Evolutionary conservation across 2,329 filamentous ascomycete species (phyloP).

Genomic region (Arthrinium phaeospermum): DNA sequence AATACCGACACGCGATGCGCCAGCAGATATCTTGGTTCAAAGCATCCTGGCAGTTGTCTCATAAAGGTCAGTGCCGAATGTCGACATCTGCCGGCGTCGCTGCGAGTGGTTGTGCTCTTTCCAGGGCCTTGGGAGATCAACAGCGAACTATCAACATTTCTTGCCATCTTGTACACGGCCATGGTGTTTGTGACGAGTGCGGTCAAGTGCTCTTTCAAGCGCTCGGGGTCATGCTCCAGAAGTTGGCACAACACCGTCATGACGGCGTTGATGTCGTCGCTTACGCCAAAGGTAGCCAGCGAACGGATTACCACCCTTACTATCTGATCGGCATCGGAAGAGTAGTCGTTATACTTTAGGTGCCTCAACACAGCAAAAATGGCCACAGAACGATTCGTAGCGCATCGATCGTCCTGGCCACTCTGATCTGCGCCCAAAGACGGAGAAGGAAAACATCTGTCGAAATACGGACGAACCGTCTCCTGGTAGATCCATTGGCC

Average conservation of each 20-base stretch:
- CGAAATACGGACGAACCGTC: constrained; percentile 42
- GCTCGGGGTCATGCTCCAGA: constrained; percentile 51
- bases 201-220: constrained; percentile 54
- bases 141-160: constrained; percentile 30
- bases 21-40: constrained; percentile 53
- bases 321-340: constrained; percentile 54
- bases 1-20: constrained; percentile 51
- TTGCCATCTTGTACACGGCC: constrained; percentile 40
- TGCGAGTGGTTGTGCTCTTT: constrained; percentile 24
- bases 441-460: constrained; percentile 45
- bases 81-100: constrained; percentile 44
- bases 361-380: constrained; percentile 56
- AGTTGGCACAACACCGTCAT: constrained; percentile 55
- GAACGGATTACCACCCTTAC: constrained; percentile 56
- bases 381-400: constrained; percentile 51
- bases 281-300: constrained; percentile 47
- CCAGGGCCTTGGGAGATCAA: background rate
- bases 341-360: constrained; percentile 56
- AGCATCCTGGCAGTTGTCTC: constrained; percentile 51
- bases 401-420: constrained; percentile 33
- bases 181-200: constrained; percentile 54
- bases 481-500: constrained; percentile 37
- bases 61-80: constrained; percentile 55
- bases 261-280: constrained; percentile 53
- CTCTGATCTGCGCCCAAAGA: background rate